Base-by-base conservation (phyloP, 257 asterid genomes). In the Mitragyna speciosa region DNA sequence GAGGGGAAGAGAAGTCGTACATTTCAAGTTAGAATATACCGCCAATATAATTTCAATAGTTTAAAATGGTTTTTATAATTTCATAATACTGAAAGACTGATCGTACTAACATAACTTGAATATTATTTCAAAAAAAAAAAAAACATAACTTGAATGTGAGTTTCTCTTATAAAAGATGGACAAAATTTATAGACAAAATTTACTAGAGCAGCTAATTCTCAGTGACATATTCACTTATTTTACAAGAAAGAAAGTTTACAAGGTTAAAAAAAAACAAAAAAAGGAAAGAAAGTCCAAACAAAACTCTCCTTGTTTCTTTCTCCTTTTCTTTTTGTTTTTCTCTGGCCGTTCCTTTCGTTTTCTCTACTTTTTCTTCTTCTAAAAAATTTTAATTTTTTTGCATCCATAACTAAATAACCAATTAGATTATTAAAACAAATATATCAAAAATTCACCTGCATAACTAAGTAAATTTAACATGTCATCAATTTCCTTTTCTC, bases 241-340 rank as follows among this genome's bases (percentile, higher is more conserved):
- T 47, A 75, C 79, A 59, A 43, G 19, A 61, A 61, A 76, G 4
- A 39, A n/a, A 4, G 24, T 49, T 26, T 26, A 3, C 9, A 43
- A 61, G 45, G 61, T 61, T 12, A 45, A 43, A 76, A 52, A 47
- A 48, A 65, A 70, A 72, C n/a, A 16, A 65, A 12, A 26, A 73
- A 82, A 52, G 65, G 70, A 72, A 82, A 52, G 65, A 66, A 72
- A 67, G 78, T 61, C 84, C 80, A 86, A 86, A 84, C 75, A 79
- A 45, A 81, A 59, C 80, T 33, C 59, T 67, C 87, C 69, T 88
- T 80, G 87, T 78, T 85, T 82, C 76, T 81, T 78, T 85, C 87
- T 77, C 84, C 84, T 70, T 43, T 64, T n/a, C n/a, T n/a, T n/a
- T 79, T 28, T 26, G 84, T 80, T 84, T 81, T 76, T 51, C 84